A percentile compares a stretch with the other conserved stretches of the same genome.
Conservation (phyloP, 176 grass and related monocot genomes). For the Carex littledalei region DNA sequence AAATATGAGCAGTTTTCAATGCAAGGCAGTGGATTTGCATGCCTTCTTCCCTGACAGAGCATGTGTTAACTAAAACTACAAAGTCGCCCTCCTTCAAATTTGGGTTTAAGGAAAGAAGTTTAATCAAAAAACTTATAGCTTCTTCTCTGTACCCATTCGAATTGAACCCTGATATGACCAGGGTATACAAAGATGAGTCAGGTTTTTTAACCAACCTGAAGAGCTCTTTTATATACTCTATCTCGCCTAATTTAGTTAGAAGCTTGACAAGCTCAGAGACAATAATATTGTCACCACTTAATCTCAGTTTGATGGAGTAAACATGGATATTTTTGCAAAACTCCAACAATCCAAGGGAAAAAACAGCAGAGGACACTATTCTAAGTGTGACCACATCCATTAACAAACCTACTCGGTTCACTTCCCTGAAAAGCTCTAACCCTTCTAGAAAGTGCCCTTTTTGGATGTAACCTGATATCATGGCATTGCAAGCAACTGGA, state of each 20-base stretch:
- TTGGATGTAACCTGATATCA: slow-evolving; percentile 64
- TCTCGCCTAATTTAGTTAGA: slow-evolving; percentile 46
- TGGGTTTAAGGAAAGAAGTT: slow-evolving; percentile 45
- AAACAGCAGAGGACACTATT: slow-evolving; percentile 38
- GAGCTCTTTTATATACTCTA: slow-evolving; percentile 58
- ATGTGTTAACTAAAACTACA: slow-evolving; percentile 54
- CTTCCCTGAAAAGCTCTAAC: slow-evolving; percentile 44
- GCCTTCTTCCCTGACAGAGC: slow-evolving; percentile 53
- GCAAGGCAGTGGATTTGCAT: slow-evolving; percentile 59
- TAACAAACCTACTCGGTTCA: slow-evolving; percentile 64
- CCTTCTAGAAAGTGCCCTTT: slow-evolving; percentile 44
- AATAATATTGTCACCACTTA: slow-evolving; percentile 64
- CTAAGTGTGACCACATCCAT: slow-evolving; percentile 78
- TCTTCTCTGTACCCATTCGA: slow-evolving; percentile 53
- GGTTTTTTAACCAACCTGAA: slow-evolving; percentile 47
- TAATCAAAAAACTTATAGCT: slow-evolving; percentile 48
- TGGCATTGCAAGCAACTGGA: slow-evolving; percentile 74
- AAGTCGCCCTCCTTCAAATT: slow-evolving; percentile 74
- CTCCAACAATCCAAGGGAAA: slow-evolving; percentile 51
- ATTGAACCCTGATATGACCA: slow-evolving; percentile 65
- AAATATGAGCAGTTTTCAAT: slow-evolving; percentile 58
- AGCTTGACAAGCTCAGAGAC: slow-evolving; percentile 69
- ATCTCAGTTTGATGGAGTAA: slow-evolving; percentile 63
- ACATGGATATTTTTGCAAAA: slow-evolving; percentile 66
- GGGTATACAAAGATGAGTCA: slow-evolving; percentile 52